Evolutionary conservation across 2,329 filamentous ascomycete species (phyloP), one percentile per base, ranked within the genome.

Genomic region (Leptoxyphium fumago): DNA sequence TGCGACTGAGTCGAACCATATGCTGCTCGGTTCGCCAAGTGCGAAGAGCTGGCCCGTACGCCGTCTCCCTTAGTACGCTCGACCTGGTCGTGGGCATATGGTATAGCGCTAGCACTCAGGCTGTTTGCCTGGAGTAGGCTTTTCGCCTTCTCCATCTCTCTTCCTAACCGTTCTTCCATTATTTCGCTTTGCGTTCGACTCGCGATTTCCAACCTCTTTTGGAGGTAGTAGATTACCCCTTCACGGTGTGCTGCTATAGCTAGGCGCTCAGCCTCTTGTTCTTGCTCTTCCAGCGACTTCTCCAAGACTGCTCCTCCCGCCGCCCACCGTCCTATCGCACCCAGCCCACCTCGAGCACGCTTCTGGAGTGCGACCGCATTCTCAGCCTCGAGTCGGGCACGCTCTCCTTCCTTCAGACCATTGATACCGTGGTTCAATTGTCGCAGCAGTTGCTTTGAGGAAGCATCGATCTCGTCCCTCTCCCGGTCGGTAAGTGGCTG

Each of bases 71-170:
- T 47, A 14, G 29, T n/a, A 17, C 28, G 40, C 7, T 46, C 47
- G 28, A 47, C 46, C 11, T 49, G 48, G 15, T 54, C 53, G 1
- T 38, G 39, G 8, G 50, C 48, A 36, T 55, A 55, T 14, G 55
- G 52, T 26, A 58, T 53, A 2, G 36, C 45, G 14, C 48, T 47
- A 14, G 42, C 46, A 11, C 50, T 43, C 0, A 51, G 40, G 2
- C 38, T 30, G 10, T 52, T 55, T 61, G 85, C 88, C 50, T 86
- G 83, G 45, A 94, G 67, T 46, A 89, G 75, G 58, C 84, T 93
- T 64, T 85, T 84, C 57, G 80, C 88, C 74, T 84, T 91, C 67
- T 96, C 88, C 62, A 89, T 73, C 61, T 93, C 85, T 44, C 91
- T 72, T 57, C 79, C 78, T 52, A 96, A 70, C 54, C 91, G 70